Conservation (phyloP, 306 rosid species). For the Pyrus communis region DNA sequence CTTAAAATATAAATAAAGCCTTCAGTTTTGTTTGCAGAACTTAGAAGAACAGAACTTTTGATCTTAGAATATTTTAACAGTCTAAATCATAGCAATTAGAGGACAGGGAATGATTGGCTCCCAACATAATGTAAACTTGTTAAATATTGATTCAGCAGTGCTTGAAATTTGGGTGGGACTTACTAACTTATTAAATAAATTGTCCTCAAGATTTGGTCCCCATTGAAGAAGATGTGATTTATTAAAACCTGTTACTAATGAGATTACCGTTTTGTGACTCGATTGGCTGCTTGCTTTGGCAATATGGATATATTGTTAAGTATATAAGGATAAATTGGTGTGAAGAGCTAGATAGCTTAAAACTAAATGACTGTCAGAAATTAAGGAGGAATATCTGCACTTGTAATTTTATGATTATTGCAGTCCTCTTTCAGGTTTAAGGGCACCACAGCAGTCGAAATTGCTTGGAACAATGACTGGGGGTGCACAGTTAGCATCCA, state of each 20-base stretch:
- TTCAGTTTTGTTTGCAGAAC: neutral
- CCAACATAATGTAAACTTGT: neutral
- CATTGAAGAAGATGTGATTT: neutral
- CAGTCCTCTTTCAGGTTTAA: constrained; percentile 37
- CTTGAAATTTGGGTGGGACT: neutral
- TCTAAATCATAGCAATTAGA: neutral
- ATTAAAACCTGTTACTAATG: neutral
- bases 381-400: neutral
- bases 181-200: neutral
- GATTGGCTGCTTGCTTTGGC: neutral
- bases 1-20: neutral
- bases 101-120: neutral
- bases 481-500: no score
- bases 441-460: constrained; percentile 86
- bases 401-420: neutral
- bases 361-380: neutral
- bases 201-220: neutral
- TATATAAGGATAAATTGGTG: neutral
- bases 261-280: neutral
- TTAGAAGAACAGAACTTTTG: neutral
- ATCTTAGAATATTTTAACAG: neutral
- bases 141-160: neutral
- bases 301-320: neutral
- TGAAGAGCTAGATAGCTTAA: neutral
- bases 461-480: constrained; percentile 21